Base-by-base conservation (phyloP, 2,329 filamentous ascomycete species). In the Cadophora sp. region DNA sequence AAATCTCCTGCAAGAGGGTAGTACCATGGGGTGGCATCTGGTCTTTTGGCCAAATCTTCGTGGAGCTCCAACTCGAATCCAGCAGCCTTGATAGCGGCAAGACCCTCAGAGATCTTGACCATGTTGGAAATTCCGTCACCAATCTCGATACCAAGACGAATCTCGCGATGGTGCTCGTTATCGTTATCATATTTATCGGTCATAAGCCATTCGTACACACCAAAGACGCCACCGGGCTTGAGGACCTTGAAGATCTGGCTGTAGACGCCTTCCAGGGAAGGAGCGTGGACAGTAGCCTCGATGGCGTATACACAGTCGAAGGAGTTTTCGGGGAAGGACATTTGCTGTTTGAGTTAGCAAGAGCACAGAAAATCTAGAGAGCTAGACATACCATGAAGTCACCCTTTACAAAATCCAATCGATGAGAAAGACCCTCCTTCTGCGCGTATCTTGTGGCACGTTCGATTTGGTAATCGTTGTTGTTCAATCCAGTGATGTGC, bases 131-230 rank as follows among this genome's bases (percentile, higher is more conserved):
- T 98, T 75, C 96, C 96, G 77, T 98, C 92, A 77, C 96, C 96
- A 78, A 93, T 90, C 85, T 99, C 96, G 73, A 99, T 99, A 73
- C 92, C 94, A n/a, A 97, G 89, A 73, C 96, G 93, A 78, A 98
- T 97, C 80, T 93, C 89, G 74, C 94, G 92, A 83, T 98, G 96
- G 77, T 90, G 86, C 0, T 92, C 81, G 85, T 98, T 94, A 70
- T 92, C 85, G 80, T 97, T 97, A 83, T 98, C 92, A 82, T 97
- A 99, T 29, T 90, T 85, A 73, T 97, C 95, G 12, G 94, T 98
- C 96, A 99, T 98, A 78, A 98, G 86, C 96, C 96, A 98, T 82
- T 99, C 96, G 83, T 98, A 99, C 63, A 98, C 95, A 79, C 96
- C 96, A 77, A 98, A 98, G 63, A 94, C 86, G 80, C 96, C 95